Conservation (phyloP, 1,284 basidiomycete species). For the Cutaneotrichosporon sp. region DNA sequence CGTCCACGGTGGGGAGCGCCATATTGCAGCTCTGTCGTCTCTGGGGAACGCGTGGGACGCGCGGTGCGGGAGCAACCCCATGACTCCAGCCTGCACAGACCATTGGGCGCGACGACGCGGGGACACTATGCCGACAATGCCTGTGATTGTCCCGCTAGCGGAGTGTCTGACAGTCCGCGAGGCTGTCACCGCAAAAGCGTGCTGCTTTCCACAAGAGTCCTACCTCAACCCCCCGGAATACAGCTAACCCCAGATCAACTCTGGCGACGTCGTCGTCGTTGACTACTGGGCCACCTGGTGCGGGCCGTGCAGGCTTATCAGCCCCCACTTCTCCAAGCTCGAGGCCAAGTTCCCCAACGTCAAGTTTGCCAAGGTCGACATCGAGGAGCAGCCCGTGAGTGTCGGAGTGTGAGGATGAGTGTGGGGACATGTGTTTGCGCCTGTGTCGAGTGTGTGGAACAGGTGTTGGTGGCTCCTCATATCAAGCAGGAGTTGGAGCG, state of each 20-base stretch:
- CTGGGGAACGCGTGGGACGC: too few species aligned
- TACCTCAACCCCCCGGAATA: neutral
- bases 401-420: too few species aligned
- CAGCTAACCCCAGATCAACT: slow-evolving; percentile 54
- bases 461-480: neutral
- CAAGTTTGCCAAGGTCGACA: slow-evolving; percentile 76
- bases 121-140: too few species aligned
- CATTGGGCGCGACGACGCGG: too few species aligned
- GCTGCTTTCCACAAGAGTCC: neutral
- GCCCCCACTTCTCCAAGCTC: slow-evolving; percentile 71
- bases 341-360: slow-evolving; percentile 53
- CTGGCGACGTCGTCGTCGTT: slow-evolving; percentile 59
- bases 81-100: too few species aligned
- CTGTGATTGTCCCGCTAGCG: too few species aligned
- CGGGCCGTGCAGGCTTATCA: slow-evolving; percentile 70
- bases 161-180: neutral
- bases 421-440: neutral
- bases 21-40: too few species aligned
- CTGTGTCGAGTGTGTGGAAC: neutral
- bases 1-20: neutral
- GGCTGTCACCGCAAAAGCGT: neutral
- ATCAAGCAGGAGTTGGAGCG: too few species aligned
- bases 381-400: slow-evolving; percentile 54
- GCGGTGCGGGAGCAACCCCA: too few species aligned
- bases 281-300: slow-evolving; percentile 64